Evolutionary conservation across 495 filamentous ascomycete species (phyloP), one percentile per base, ranked within the genome.

Genomic region (Penicillium arizonense): DNA sequence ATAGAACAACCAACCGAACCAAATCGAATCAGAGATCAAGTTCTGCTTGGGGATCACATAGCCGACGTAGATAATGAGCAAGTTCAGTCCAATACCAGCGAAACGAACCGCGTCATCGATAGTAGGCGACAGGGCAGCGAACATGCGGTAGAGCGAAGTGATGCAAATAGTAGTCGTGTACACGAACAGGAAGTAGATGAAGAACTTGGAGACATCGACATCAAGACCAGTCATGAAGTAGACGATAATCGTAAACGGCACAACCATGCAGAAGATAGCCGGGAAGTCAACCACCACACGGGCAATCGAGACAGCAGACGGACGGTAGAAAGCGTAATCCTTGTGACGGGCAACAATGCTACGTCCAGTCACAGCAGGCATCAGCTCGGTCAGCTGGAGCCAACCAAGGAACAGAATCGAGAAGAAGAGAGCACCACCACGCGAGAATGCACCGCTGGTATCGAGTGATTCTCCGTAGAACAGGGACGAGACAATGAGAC

Each of bases 1-100:
- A 55, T 82, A 87, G 48, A 79, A 79, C 3, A 94, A 67, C 90
- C 90, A 96, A 24, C 80, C 77, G 57, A 92, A 89, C 91, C 91
- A 96, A 36, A 89, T 84, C 35, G 80, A 75, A 0, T 81, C 76
- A 47, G 81, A 64, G 6, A 77, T 59, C 74, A 95, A 84, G 24
- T 78, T 70, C 11, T 73, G 74, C 9, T 83, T 84, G 1, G 88
- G 86, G 54, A 95, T 87, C 7, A 89, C 76, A 70, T 87, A 96
- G 44, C 91, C 90, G 14, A 87, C 89, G 59, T 88, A 96, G 14
- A 95, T 78, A 55, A 95, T 67, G 44, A 77, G 55, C 20, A 90
- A 64, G 57, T 88, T 89, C 32, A 91, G 62, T 0, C 79, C 83
- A 52, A 85, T 80, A 52, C 87, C 87, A 44, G 80, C 77, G 61